These are phyloP conservation scores for Grosmannia serpens DNA, from an alignment of 2,329 filamentous ascomycete genomes.

Conservation along the genomic window DNA sequence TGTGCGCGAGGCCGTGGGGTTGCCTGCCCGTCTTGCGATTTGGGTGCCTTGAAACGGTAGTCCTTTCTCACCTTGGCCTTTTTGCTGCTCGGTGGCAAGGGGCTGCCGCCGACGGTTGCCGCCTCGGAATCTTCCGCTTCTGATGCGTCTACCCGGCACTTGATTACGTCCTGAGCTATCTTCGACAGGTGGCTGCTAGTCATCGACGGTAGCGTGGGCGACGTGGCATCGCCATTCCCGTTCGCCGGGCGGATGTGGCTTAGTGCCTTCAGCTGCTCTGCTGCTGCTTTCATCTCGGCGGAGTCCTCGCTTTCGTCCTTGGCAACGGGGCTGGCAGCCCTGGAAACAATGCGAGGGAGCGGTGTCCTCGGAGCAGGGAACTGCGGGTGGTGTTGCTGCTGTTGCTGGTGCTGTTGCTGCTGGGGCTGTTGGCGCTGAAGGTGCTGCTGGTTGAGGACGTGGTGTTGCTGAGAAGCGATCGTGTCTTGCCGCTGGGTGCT, in stretches of 20 bases:
- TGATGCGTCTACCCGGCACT: conserved; percentile 5
- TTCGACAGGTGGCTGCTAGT: conserved; percentile 17
- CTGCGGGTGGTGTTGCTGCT: not conserved
- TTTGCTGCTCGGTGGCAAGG: not conserved
- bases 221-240: conserved; percentile 24
- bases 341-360: conserved; percentile 7
- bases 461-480: not conserved
- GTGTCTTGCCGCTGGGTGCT: conserved; percentile 1
- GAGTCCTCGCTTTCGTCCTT: conserved; percentile 48
- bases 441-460: not conserved
- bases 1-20: conserved; percentile 1
- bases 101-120: not conserved
- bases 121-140: conserved; percentile 4
- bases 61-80: conserved; percentile 6
- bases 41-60: conserved; percentile 7
- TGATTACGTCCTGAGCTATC: conserved; percentile 11
- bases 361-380: not conserved
- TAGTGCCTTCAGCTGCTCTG: conserved; percentile 53
- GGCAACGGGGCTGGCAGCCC: conserved; percentile 15
- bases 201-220: conserved; percentile 17
- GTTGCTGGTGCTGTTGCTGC: conserved; percentile 1
- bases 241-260: conserved; percentile 49
- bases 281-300: conserved; percentile 58
- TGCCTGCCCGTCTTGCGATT: conserved; percentile 5
- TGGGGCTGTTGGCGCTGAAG: conserved; percentile 5